phyloP scores from a whole-genome alignment of 1,284 basidiomycete genomes.

The Papiliotrema laurentii region DNA sequence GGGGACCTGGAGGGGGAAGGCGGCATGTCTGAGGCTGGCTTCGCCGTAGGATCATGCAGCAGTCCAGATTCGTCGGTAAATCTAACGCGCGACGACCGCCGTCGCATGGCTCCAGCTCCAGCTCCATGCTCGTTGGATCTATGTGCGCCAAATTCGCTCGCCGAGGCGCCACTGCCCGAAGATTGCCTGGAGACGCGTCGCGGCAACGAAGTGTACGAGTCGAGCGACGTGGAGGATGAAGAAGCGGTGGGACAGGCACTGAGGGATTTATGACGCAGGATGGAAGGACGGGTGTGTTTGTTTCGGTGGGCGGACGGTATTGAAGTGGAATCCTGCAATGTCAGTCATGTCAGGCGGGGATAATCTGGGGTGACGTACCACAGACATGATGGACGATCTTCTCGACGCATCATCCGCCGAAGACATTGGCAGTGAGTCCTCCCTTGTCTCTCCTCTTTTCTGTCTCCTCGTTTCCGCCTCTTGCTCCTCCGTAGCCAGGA shows the following conservation, averaged over 20 bases:
- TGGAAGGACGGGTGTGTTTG: background rate
- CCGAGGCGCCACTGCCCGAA: too few species aligned
- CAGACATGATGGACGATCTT: background rate
- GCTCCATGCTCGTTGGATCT: background rate
- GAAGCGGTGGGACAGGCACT: slow-evolving; percentile 8
- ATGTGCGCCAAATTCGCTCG: background rate
- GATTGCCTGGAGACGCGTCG: background rate
- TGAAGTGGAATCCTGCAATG: background rate
- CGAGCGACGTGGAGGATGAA: background rate
- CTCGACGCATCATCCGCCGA: background rate
- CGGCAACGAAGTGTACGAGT: background rate
- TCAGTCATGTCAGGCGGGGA: background rate
- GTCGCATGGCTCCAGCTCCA: background rate
- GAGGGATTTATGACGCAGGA: slow-evolving; percentile 5
- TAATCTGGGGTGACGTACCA: background rate
- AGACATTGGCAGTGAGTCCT: background rate
- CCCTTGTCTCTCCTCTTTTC: background rate
- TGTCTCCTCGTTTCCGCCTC: slow-evolving; percentile 2
- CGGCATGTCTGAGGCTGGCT: background rate
- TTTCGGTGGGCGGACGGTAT: background rate
- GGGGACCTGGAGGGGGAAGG: slow-evolving; percentile 1
- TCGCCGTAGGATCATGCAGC: background rate
- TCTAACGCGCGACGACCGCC: slow-evolving; percentile 12
- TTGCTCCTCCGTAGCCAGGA: slow-evolving; percentile 10
- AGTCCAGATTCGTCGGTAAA: slow-evolving; percentile 11